These are phyloP conservation scores for Rhododendron ferrugineum DNA, from an alignment of 148 eudicot genomes.

Conservation along the genomic window DNA sequence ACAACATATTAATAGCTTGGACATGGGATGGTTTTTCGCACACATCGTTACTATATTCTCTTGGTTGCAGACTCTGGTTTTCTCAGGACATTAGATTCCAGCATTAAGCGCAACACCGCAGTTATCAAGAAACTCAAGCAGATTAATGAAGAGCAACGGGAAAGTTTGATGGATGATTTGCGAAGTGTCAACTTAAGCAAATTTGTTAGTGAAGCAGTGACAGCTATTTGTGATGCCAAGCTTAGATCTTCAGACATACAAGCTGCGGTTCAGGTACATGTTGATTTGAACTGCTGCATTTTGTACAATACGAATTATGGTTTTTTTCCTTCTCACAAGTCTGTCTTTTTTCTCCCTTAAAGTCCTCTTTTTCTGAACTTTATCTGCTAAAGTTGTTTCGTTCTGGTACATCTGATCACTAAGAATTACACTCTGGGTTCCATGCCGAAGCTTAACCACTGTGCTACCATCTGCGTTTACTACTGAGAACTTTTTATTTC, in stretches of 20 bases:
- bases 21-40: neutral
- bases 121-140: constrained; percentile 96
- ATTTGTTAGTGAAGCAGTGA: constrained; percentile 97
- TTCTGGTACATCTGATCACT: neutral
- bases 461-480: neutral
- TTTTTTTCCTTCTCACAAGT: neutral
- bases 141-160: constrained; percentile 92
- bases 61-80: constrained; percentile 56
- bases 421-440: neutral
- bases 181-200: constrained; percentile 87
- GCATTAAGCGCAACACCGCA: constrained; percentile 97
- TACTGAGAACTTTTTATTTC: neutral
- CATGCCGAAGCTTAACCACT: neutral
- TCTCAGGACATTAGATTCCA: constrained; percentile 84
- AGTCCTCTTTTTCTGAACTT: neutral
- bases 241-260: constrained; percentile 85
- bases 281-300: neutral
- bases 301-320: neutral
- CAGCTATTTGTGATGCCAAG: constrained; percentile 93
- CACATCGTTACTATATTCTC: constrained; percentile 13
- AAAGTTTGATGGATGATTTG: constrained; percentile 90
- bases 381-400: neutral
- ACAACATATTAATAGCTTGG: neutral
- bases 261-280: constrained; percentile 91
- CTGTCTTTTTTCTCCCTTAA: neutral